These are phyloP conservation scores for Trichoderma atrobrunneum DNA, from an alignment of 2,329 filamentous ascomycete species.

Conservation along the genomic window DNA sequence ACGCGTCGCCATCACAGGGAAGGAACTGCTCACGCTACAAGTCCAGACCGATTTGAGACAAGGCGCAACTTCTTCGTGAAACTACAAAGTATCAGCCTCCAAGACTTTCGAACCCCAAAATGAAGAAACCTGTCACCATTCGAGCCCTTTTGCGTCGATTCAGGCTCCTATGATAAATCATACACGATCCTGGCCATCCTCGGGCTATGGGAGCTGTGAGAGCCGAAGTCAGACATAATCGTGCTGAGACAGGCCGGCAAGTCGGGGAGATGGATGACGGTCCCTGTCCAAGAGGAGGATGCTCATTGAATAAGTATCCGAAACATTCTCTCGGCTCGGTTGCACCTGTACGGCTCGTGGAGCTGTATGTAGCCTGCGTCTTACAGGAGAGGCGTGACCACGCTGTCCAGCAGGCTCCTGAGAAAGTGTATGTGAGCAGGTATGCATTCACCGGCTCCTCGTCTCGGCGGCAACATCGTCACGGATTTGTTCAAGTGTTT, in stretches of 20 bases:
- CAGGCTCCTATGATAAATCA: background rate
- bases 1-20: background rate
- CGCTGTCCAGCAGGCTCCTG: constrained; percentile 21
- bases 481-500: background rate
- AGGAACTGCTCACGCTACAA: background rate
- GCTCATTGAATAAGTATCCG: constrained; percentile 32
- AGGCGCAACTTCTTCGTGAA: constrained; percentile 7
- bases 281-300: constrained; percentile 23
- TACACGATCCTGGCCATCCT: background rate
- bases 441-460: background rate
- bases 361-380: constrained; percentile 26
- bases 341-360: constrained; percentile 26
- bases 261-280: constrained; percentile 22
- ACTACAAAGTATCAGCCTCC: background rate
- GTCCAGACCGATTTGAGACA: background rate
- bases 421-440: constrained; percentile 23
- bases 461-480: background rate
- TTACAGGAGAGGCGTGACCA: constrained; percentile 17
- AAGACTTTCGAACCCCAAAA: background rate
- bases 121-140: background rate
- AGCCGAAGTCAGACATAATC: constrained; percentile 22
- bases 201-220: constrained; percentile 3
- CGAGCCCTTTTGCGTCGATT: background rate
- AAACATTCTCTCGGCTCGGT: constrained; percentile 30
- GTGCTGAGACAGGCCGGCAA: constrained; percentile 28